Base-by-base conservation (phyloP, 2,329 filamentous ascomycete genomes). In the Nigrospora oryzae region DNA sequence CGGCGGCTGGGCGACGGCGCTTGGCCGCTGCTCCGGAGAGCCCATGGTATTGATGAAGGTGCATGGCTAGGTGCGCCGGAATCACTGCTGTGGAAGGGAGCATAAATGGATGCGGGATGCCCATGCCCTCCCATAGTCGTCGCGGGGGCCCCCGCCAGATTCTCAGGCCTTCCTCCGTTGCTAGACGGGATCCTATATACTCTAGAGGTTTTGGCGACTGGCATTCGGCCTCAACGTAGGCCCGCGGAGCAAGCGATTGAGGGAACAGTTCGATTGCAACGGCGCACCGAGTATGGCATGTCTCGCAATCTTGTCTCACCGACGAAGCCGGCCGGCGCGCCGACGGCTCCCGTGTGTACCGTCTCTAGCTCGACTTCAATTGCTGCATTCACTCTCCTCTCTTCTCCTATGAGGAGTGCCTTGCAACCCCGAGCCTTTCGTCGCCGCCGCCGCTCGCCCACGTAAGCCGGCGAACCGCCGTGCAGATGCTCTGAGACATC, bases 401-500 rank as follows among this genome's bases (percentile, higher is more conserved):
- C 16, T 7, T 39, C 14, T 8, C 33, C 15, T 44, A 42, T 28
- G 38, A 56, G 56, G 59, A 61, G 61, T 61, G 58, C 49, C 50
- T 51, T 16, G 46, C 40, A 59, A 59, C 60, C 46, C 51, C 36
- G 42, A 38, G 36, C 42, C 56, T 59, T 60, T 60, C 54, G 55
- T 54, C 14, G 16, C 35, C 13, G 28, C 23, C 23, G 23, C 23
- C 5, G 5, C 23, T 28, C 23, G 23, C 23, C 23, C 23, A 10
- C 5, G 5, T 7, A 28, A 10, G 23, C 23, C 5, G 23, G 23
- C 23, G 5, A 28, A 28, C 23, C 10, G 23, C 37, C 5, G 6
- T 19, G 17, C n/a, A 10, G n/a, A 23, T 28, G 37, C 4, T 12
- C 37, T 32, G 38, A 40, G 28, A 40, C 23, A 40, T 19, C 38